Evolutionary conservation across 2,329 filamentous ascomycete genomes (phyloP), one percentile per base, ranked within the genome.

Genomic region (Orbilia brochopaga): DNA sequence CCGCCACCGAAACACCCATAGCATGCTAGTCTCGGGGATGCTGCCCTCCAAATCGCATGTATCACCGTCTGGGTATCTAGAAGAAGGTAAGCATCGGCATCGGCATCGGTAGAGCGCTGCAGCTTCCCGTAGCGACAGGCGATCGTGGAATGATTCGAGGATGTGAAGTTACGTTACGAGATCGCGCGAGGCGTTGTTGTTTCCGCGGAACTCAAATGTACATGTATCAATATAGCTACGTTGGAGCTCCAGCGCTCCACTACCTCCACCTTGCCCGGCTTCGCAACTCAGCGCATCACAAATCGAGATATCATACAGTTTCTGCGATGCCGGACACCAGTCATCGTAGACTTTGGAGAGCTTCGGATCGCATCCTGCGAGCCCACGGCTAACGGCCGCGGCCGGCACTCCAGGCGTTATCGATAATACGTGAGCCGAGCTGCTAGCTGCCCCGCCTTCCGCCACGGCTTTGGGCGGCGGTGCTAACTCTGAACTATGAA

Each of bases 51-150:
- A n/a, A n/a, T 6, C 15, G 15, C 19, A 46, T 46, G 19, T 46
- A 51, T 51, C 17, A 27, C 46, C 46, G 21, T 32, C 17, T 19
- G 55, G 40, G 35, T 44, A 27, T 21, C 21, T 44, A 23, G 23
- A 17, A 23, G 42, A 23, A 24, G 17, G 21, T 37, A 53, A 27
- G 1, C 23, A 8, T 24, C 24, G 27, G 19, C 55, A 17, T 58
- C 32, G 55, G 42, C 46, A 24, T 13, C 13, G 11, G 40, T 17
- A 15, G 19, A 19, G 15, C 19, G 44, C 44, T 61, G 58, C 58
- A 61, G 58, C 48, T 61, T 50, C 46, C 58, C 48, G 58, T 60
- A 24, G 57, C 35, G 35, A 52, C 44, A 17, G 50, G 5, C 10
- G 21, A 30, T 24, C 17, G 17, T 6, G 44, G 21, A 10, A 10